Evolutionary conservation across 2,329 filamentous ascomycete species (phyloP).

Genomic region (Scedosporium boydii): DNA sequence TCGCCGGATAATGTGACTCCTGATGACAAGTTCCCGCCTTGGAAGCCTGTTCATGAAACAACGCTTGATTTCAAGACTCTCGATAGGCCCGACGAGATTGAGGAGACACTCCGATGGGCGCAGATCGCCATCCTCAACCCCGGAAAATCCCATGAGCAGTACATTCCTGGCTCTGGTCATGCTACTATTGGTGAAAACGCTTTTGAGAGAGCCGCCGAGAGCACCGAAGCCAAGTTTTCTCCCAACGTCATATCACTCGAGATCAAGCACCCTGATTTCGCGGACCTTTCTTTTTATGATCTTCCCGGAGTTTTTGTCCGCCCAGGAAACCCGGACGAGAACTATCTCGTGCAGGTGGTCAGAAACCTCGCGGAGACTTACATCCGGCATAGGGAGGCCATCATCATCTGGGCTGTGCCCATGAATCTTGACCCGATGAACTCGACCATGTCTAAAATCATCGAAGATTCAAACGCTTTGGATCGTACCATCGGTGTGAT

Average conservation of each 20-base stretch:
- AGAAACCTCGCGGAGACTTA: constrained; percentile 62
- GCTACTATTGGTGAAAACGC: constrained; percentile 1
- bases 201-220: constrained; percentile 25
- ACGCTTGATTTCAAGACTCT: constrained; percentile 55
- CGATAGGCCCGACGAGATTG: constrained; percentile 51
- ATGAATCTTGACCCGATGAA: constrained; percentile 74
- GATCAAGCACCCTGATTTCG: constrained; percentile 61
- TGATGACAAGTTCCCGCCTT: constrained; percentile 52
- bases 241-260: constrained; percentile 73
- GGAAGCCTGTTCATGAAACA: constrained; percentile 40
- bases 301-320: constrained; percentile 74
- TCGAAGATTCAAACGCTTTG: constrained; percentile 46
- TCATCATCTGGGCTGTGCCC: constrained; percentile 67
- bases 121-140: constrained; percentile 73
- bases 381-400: constrained; percentile 56
- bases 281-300: constrained; percentile 75
- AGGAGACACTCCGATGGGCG: constrained; percentile 60
- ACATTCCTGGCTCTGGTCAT: constrained; percentile 38
- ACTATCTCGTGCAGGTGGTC: constrained; percentile 63
- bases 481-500: constrained; percentile 63
- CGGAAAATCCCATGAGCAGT: constrained; percentile 37
- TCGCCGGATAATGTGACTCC: constrained; percentile 37
- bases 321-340: constrained; percentile 51
- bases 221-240: constrained; percentile 58
- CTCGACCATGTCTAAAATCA: constrained; percentile 58